Percentiles rank a stretch among this genome's conserved stretches.
Conservation (phyloP, 257 asterid genomes). For the Solanum piurae region DNA sequence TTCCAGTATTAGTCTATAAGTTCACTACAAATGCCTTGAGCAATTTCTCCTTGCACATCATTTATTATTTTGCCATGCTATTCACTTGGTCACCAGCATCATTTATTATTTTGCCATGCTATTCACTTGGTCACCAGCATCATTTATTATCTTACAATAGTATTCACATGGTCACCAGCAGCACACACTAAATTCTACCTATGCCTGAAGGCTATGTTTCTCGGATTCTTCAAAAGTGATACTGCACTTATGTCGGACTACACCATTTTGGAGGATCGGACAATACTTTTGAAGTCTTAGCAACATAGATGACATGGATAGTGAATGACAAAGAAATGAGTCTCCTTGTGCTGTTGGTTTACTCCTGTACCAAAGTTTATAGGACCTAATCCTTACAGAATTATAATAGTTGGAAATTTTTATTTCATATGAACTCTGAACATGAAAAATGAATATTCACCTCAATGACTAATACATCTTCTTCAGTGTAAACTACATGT, state of each 20-base stretch:
- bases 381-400: not conserved
- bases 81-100: not conserved
- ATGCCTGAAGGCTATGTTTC: not conserved
- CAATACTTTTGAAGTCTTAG: not conserved
- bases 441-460: not conserved
- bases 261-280: not conserved
- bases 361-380: not conserved
- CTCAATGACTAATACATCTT: not conserved
- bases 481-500: not conserved
- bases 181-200: not conserved
- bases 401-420: not conserved
- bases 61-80: not conserved
- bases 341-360: not conserved
- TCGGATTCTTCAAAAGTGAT: not conserved
- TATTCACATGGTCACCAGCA: not conserved
- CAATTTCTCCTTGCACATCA: not conserved
- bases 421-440: not conserved
- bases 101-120: not conserved
- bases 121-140: not conserved
- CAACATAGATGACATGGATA: not conserved
- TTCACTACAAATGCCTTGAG: not conserved
- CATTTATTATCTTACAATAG: not conserved
- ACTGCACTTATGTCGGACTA: not conserved
- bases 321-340: not conserved
- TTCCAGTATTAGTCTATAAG: not conserved